Conservation (phyloP, 2,329 filamentous ascomycete genomes). For the Aspergillus pseudotamarii region DNA sequence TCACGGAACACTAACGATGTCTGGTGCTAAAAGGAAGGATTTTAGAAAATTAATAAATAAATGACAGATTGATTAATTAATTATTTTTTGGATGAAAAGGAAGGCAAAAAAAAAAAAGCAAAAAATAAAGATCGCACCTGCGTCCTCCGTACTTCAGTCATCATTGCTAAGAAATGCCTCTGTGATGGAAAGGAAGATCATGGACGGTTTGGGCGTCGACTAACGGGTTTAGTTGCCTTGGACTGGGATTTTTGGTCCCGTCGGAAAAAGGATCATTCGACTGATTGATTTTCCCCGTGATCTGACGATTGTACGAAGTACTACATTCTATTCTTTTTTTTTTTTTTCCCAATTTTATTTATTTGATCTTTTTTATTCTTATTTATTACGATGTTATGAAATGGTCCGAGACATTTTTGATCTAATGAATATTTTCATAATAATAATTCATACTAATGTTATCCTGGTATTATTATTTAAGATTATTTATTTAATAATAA, state of each 20-base stretch:
- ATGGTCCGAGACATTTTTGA: not conserved
- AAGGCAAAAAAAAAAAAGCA: constrained; percentile 5
- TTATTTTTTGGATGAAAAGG: not conserved
- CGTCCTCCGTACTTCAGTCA: not conserved
- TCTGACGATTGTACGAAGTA: not conserved
- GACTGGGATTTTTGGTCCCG: not conserved
- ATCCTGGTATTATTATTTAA: not conserved
- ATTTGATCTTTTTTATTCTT: too few relatives aligned
- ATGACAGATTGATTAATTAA: not conserved
- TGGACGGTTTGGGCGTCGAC: constrained; percentile 7
- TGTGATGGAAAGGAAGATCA: constrained; percentile 12
- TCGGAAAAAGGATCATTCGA: constrained; percentile 1
- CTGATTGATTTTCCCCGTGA: not conserved
- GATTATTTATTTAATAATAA: not conserved
- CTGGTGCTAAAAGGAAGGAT: not conserved
- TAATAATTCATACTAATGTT: not conserved
- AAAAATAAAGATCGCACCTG: not conserved
- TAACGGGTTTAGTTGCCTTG: not conserved
- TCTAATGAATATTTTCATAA: not conserved
- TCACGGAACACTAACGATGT: not conserved
- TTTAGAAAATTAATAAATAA: constrained; percentile 1
- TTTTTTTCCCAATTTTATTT: not conserved
- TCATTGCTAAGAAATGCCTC: constrained; percentile 1
- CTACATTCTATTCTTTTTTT: not conserved
- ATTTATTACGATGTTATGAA: not conserved